phyloP scores from a whole-genome alignment of 1,284 basidiomycete genomes.

The Chondrostereum purpureum region DNA sequence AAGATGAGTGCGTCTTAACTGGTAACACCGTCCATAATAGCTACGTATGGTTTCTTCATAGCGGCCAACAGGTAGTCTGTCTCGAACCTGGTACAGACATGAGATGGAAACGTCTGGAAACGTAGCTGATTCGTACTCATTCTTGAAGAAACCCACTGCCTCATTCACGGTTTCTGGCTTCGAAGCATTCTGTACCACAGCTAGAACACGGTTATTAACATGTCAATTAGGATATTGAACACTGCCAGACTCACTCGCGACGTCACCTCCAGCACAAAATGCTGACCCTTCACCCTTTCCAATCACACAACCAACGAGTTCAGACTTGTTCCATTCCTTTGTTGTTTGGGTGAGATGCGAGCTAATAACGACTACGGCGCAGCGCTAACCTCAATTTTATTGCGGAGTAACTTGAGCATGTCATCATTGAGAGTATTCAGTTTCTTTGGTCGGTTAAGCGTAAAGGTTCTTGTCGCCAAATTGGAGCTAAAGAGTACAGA shows the following conservation, averaged over 20 bases:
- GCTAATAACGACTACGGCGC: no score
- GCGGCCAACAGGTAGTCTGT: constrained; percentile 82
- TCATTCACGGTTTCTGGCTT: constrained; percentile 45
- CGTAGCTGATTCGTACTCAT: constrained; percentile 65
- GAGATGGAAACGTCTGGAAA: constrained; percentile 79
- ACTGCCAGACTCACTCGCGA: constrained; percentile 56
- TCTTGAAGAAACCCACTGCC: constrained; percentile 83
- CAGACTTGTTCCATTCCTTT: constrained; percentile 77
- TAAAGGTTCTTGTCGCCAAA: constrained; percentile 58
- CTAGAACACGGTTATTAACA: constrained; percentile 28
- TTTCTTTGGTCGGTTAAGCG: constrained; percentile 79
- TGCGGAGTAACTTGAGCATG: constrained; percentile 75
- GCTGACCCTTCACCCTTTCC: constrained; percentile 75
- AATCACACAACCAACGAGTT: constrained; percentile 72
- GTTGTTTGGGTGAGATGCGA: no score
- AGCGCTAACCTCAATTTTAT: constrained; percentile 70
- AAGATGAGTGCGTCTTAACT: constrained; percentile 59
- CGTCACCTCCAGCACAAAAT: constrained; percentile 95
- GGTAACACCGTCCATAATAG: constrained; percentile 86
- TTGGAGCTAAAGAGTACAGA: constrained; percentile 68
- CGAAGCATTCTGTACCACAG: constrained; percentile 46
- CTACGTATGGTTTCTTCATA: constrained; percentile 82
- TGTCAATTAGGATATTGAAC: constrained; percentile 10
- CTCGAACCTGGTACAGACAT: constrained; percentile 57
- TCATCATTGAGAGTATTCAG: constrained; percentile 82